Conservation (phyloP, 495 filamentous ascomycete species). For the Podospora comata region DNA sequence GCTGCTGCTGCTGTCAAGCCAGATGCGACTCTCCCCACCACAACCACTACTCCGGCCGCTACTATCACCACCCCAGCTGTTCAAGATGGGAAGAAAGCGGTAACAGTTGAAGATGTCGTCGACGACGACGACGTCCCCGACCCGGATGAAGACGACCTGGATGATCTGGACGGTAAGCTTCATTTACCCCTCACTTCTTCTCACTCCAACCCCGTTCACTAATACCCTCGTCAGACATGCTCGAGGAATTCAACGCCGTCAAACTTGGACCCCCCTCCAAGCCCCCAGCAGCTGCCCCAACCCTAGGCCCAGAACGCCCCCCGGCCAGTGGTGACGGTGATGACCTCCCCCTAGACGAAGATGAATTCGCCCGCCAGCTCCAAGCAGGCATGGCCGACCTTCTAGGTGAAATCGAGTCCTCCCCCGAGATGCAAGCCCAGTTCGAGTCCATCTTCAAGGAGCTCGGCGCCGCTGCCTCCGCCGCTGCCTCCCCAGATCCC, state of each 20-base stretch:
- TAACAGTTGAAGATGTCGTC: constrained; percentile 25
- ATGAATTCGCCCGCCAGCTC: constrained; percentile 78
- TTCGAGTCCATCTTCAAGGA: constrained; percentile 83
- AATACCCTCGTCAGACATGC: constrained; percentile 60
- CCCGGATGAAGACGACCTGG: constrained; percentile 81
- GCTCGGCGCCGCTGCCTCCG: constrained; percentile 52
- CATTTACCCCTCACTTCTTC: neutral
- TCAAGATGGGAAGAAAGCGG: constrained; percentile 19
- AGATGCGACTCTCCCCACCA: neutral
- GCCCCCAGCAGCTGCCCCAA: constrained; percentile 39
- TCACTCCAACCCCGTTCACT: neutral
- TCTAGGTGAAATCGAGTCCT: constrained; percentile 64
- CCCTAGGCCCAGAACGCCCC: constrained; percentile 31
- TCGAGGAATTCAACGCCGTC: constrained; percentile 76
- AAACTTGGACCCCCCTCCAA: constrained; percentile 45
- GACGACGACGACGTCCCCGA: constrained; percentile 58
- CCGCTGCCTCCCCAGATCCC: constrained; percentile 25
- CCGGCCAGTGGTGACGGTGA: constrained; percentile 13
- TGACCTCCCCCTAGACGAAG: constrained; percentile 50
- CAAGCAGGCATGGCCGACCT: constrained; percentile 84
- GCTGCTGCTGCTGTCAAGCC: neutral
- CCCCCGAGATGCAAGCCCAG: constrained; percentile 80
- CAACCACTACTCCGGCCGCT: neutral
- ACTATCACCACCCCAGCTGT: neutral
- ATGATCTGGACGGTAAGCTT: constrained; percentile 79